Evolutionary conservation across 495 filamentous ascomycete species (phyloP), one percentile per base, ranked within the genome.

Genomic region (Xylaria telfairii): DNA sequence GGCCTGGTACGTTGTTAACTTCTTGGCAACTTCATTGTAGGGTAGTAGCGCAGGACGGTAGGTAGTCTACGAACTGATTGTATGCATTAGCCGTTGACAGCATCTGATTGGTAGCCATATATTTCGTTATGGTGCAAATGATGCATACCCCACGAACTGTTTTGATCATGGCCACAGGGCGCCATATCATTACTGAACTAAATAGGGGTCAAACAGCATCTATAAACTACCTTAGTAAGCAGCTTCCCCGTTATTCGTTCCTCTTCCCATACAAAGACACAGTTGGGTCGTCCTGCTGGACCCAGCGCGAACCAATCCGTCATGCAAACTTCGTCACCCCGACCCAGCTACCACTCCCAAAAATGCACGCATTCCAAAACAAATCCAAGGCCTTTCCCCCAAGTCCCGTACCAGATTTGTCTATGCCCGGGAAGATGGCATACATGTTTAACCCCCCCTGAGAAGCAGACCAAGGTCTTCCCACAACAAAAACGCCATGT

Each of bases 321-420:
- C 47, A 65, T 64, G 49, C 61, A 54, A 65, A 49, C 57, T 39
- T 70, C 61, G 54, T 47, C 49, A 19, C 47, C 61, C 68, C 24
- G 51, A 59, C 68, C 61, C 37, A 41, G 57, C 56, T 57, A 47
- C 46, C 64, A 68, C 68, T 68, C 59, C 75, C 72, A 67, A 71
- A 65, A 72, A 71, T 65, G 68, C 68, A 64, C 60, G 15, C 68
- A 57, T 70, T 47, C 68, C 60, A 65, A 65, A 49, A 49, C 51
- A 60, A 65, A 70, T 70, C 68, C 68, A 70, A 65, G 30, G 60
- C 21, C 39, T 10, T 51, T 47, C 49, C 39, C 57, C 32, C 67
- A 51, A 54, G 41, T 57, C 49, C 68, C 21, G 59, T 64, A 21
- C 47, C 68, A 44, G 41, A 70, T 70, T n/a, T 70, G 19, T 64